These are phyloP conservation scores for Claviceps citrina DNA, from an alignment of 2,329 filamentous ascomycete genomes.

Conservation along the genomic window DNA sequence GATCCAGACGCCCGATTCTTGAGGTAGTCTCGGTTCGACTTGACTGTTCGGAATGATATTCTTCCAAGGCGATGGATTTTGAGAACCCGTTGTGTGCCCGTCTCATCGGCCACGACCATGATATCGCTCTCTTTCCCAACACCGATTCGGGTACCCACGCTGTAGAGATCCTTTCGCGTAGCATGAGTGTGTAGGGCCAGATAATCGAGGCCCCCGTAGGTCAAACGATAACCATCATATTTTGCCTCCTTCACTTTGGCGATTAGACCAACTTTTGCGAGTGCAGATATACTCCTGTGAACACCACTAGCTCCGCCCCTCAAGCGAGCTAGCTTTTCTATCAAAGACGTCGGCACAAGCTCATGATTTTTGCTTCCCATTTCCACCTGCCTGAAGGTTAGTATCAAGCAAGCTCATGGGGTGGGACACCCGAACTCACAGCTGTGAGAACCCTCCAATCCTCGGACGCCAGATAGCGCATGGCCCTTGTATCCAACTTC, in stretches of 20 bases:
- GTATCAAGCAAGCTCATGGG: neutral
- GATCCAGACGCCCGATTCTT: slow-evolving; percentile 63
- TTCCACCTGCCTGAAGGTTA: slow-evolving; percentile 52
- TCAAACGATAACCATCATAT: slow-evolving; percentile 93
- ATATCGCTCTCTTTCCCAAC: slow-evolving; percentile 98
- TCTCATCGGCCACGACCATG: slow-evolving; percentile 73
- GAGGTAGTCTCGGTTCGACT: slow-evolving; percentile 89
- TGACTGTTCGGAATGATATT: slow-evolving; percentile 93
- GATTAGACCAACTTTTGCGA: slow-evolving; percentile 86
- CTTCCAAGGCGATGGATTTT: slow-evolving; percentile 93
- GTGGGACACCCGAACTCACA: slow-evolving; percentile 36
- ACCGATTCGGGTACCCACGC: slow-evolving; percentile 83
- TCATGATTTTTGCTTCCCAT: slow-evolving; percentile 93
- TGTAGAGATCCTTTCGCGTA: slow-evolving; percentile 67
- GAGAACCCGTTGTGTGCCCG: slow-evolving; percentile 63
- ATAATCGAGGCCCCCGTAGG: slow-evolving; percentile 94
- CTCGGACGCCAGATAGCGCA: slow-evolving; percentile 81
- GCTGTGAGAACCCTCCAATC: slow-evolving; percentile 93
- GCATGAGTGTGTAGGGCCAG: slow-evolving; percentile 86
- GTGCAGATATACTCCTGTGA: slow-evolving; percentile 71
- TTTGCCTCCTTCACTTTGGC: slow-evolving; percentile 87
- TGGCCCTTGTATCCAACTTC: slow-evolving; percentile 87
- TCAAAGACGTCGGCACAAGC: slow-evolving; percentile 79
- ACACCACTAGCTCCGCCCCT: slow-evolving; percentile 65
- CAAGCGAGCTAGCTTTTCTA: slow-evolving; percentile 68